These are phyloP conservation scores for Penicillium taxi DNA, from an alignment of 495 filamentous ascomycete genomes.

Conservation along the genomic window DNA sequence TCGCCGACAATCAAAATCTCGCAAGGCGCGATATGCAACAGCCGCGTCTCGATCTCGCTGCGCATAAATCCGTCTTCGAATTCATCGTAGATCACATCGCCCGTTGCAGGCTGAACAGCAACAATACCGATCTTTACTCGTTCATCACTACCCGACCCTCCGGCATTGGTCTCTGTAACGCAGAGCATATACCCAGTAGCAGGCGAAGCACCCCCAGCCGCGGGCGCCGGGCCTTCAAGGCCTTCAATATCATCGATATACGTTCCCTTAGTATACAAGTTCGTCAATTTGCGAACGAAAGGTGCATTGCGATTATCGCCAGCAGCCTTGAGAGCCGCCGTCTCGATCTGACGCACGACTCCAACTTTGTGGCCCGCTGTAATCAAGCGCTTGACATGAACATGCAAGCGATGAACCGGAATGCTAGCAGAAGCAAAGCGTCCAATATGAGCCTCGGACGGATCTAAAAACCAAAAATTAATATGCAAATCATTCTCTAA, in stretches of 20 bases:
- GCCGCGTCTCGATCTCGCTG: conserved; percentile 86
- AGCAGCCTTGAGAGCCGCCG: conserved; percentile 92
- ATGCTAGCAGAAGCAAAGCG: conserved; percentile 95
- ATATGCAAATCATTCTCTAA: conserved; percentile 6
- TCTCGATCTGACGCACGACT: conserved; percentile 93
- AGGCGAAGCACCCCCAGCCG: conserved; percentile 49
- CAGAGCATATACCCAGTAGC: conserved; percentile 88
- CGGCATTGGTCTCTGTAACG: conserved; percentile 79
- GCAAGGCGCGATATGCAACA: conserved; percentile 92
- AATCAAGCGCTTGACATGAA: conserved; percentile 91
- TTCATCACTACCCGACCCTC: conserved; percentile 84
- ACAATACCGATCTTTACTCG: conserved; percentile 88
- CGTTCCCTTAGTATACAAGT: conserved; percentile 96
- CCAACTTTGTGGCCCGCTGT: conserved; percentile 93
- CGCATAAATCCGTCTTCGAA: conserved; percentile 99
- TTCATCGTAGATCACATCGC: conserved; percentile 91
- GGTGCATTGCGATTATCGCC: conserved; percentile 92
- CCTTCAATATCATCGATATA: conserved; percentile 94
- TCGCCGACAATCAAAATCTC: conserved; percentile 95
- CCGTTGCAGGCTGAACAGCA: conserved; percentile 91
- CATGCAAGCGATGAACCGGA: conserved; percentile 82
- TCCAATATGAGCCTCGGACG: conserved; percentile 87
- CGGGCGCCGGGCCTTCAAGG: conserved; percentile 46
- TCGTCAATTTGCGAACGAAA: conserved; percentile 87
- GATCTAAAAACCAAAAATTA: conserved; percentile 36